These are phyloP conservation scores for Boletus barrowsii DNA, from an alignment of 768 basidiomycete genomes.

Conservation along the genomic window DNA sequence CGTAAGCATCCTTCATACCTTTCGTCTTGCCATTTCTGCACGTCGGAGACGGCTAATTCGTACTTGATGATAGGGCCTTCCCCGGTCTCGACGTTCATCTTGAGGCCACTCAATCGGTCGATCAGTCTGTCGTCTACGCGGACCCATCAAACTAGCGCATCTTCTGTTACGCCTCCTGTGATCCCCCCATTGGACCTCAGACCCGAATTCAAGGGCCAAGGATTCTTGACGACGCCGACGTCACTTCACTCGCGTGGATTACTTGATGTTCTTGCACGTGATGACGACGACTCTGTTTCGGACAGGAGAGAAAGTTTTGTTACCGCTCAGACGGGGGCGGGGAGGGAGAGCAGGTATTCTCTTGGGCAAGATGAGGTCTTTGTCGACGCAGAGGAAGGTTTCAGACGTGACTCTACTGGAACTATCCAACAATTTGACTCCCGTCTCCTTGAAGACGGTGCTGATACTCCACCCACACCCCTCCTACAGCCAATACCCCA, in stretches of 20 bases:
- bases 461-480: conserved; percentile 3
- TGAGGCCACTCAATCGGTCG: conserved; percentile 63
- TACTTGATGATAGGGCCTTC: conserved; percentile 41
- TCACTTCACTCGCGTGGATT: conserved; percentile 21
- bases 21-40: background rate
- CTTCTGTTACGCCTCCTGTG: conserved; percentile 39
- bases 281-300: conserved; percentile 41
- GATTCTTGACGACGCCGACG: conserved; percentile 30
- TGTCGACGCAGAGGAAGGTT: conserved; percentile 29
- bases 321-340: conserved; percentile 38
- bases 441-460: conserved; percentile 12
- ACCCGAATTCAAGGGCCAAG: conserved; percentile 45
- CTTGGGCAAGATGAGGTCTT: conserved; percentile 26
- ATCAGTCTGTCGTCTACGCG: conserved; percentile 61
- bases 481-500: conserved; percentile 1
- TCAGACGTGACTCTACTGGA: conserved; percentile 21
- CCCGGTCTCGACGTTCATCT: conserved; percentile 55
- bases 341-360: conserved; percentile 32
- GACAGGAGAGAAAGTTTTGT: conserved; percentile 57
- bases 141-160: conserved; percentile 48
- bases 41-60: conserved; percentile 3
- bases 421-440: conserved; percentile 21
- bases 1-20: conserved; percentile 37
- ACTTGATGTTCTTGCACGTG: conserved; percentile 26
- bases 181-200: conserved; percentile 61